Conservation (phyloP, 208 protist species). For the Leishmania mexicana region DNA sequence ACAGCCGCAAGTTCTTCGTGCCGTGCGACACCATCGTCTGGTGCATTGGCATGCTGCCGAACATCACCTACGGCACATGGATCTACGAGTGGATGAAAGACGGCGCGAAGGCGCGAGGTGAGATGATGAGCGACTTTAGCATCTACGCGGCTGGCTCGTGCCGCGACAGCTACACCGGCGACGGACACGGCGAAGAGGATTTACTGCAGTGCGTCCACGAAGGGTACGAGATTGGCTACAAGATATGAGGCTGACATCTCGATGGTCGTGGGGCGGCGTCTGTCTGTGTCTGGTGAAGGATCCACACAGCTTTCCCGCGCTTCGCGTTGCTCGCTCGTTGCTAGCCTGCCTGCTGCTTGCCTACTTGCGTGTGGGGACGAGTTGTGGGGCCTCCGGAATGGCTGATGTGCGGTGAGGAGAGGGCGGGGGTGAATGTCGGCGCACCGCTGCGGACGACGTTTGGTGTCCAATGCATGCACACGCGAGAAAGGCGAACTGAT, state of each 20-base stretch:
- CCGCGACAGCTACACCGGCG: constrained; percentile 73
- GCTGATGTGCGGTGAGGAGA: background rate
- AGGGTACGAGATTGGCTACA: constrained; percentile 85
- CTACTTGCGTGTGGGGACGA: background rate
- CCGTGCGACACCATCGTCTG: constrained; percentile 88
- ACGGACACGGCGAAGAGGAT: constrained; percentile 86
- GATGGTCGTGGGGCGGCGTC: background rate
- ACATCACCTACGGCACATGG: constrained; percentile 78
- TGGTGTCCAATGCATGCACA: background rate
- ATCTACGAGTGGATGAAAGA: constrained; percentile 91
- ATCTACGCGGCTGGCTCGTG: constrained; percentile 81
- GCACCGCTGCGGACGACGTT: background rate
- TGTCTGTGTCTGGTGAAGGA: background rate
- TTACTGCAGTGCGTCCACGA: constrained; percentile 83
- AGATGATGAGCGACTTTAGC: constrained; percentile 79
- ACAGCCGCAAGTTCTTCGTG: constrained; percentile 53
- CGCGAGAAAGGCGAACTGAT: no score
- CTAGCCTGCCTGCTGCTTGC: background rate
- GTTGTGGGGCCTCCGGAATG: background rate
- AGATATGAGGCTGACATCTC: constrained; percentile 42
- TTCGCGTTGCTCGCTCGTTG: background rate
- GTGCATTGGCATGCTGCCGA: constrained; percentile 84
- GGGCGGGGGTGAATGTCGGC: background rate
- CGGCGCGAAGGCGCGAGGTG: constrained; percentile 69
- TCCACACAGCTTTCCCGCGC: background rate